phyloP scores from a whole-genome alignment of 2,329 filamentous ascomycete genomes.

The Monosporascus sp. region DNA sequence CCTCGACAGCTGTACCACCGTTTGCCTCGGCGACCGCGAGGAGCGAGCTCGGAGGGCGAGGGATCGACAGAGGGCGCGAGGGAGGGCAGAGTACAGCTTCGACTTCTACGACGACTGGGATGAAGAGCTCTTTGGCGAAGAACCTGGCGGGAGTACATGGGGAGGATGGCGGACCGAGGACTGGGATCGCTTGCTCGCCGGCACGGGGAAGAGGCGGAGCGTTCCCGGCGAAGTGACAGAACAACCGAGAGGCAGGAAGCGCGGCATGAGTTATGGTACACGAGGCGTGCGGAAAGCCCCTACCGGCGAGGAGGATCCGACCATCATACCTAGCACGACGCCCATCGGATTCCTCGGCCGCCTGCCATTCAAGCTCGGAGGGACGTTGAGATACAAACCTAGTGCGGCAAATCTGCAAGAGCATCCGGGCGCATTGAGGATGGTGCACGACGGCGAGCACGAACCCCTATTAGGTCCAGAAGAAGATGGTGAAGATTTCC shows the following conservation, averaged over 20 bases:
- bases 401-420: slow-evolving; percentile 88
- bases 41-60: slow-evolving; percentile 65
- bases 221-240: slow-evolving; percentile 19
- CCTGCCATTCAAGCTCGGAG: slow-evolving; percentile 79
- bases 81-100: slow-evolving; percentile 76
- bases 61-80: slow-evolving; percentile 54
- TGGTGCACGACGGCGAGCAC: slow-evolving; percentile 46
- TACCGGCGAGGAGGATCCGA: slow-evolving; percentile 64
- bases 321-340: slow-evolving; percentile 82
- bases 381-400: slow-evolving; percentile 79
- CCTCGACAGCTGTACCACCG: slow-evolving; percentile 66
- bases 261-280: slow-evolving; percentile 87
- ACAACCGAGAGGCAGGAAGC: slow-evolving; percentile 44
- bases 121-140: slow-evolving; percentile 40
- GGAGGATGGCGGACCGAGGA: slow-evolving; percentile 76
- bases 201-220: slow-evolving; percentile 43
- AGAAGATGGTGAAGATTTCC: slow-evolving; percentile 8
- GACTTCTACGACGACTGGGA: slow-evolving; percentile 99
- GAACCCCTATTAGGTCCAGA: slow-evolving; percentile 58
- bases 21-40: slow-evolving; percentile 66
- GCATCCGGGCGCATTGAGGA: slow-evolving; percentile 57
- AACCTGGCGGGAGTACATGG: slow-evolving; percentile 51
- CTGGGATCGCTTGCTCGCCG: slow-evolving; percentile 75
- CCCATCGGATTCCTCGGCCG: slow-evolving; percentile 79
- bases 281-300: slow-evolving; percentile 46